Percentiles rank a stretch among this genome's conserved stretches.
Evolutionary conservation across 2,329 filamentous ascomycete species (phyloP).

Genomic region (Boeremia lycopersici): DNA sequence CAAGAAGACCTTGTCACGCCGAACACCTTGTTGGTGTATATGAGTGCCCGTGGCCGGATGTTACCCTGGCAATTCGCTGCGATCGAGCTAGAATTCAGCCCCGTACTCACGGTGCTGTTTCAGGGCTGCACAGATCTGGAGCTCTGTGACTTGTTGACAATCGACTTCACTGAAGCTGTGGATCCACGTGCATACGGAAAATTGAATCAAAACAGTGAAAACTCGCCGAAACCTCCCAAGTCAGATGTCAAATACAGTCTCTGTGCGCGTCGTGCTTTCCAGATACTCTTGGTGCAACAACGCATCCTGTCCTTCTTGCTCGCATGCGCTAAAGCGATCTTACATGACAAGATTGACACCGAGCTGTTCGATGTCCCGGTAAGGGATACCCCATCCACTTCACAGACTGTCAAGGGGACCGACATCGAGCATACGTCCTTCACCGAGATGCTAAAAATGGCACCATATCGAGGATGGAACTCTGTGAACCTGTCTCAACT

Average conservation of each 20-base stretch:
- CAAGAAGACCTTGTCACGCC: slow-evolving; percentile 14
- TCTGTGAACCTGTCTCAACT: not conserved
- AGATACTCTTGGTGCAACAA: slow-evolving; percentile 1
- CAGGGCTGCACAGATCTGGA: not conserved
- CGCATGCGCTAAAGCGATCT: not conserved
- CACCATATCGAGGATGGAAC: slow-evolving; percentile 3
- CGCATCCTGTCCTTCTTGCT: slow-evolving; percentile 6
- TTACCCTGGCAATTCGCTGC: slow-evolving; percentile 3
- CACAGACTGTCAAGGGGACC: not conserved
- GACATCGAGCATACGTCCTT: not conserved
- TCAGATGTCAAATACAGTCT: not conserved
- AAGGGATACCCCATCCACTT: not conserved
- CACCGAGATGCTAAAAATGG: not conserved
- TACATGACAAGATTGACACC: not conserved
- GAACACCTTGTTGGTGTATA: not conserved
- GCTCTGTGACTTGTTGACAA: not conserved
- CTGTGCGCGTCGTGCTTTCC: not conserved
- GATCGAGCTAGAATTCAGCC: slow-evolving; percentile 3
- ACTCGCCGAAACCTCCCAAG: not conserved
- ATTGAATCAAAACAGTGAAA: not conserved
- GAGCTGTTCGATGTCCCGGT: not conserved
- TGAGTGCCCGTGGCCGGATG: slow-evolving; percentile 12
- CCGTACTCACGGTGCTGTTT: not conserved
- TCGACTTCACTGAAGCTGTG: slow-evolving; percentile 1
- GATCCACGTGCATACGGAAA: not conserved